These are phyloP conservation scores for Hamiltosporidium tvaerminnensis DNA, from an alignment of 371 early-diverging fungal genomes.

Conservation along the genomic window DNA sequence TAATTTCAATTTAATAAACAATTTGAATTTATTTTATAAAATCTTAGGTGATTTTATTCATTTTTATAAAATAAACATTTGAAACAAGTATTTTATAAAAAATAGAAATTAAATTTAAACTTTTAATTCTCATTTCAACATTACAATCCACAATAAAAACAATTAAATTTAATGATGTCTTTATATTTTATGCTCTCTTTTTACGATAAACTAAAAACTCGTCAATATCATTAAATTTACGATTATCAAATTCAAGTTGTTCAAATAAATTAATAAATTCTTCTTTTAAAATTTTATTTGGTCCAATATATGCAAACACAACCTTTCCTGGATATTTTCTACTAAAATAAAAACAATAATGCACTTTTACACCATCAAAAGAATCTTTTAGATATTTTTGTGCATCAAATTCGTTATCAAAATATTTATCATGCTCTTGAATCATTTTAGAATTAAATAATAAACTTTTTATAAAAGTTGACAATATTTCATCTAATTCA, in stretches of 20 bases:
- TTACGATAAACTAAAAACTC: slow-evolving; percentile 32
- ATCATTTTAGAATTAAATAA: slow-evolving; percentile 15
- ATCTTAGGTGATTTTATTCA: no score
- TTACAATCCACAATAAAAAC: no score
- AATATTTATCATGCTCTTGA: slow-evolving; percentile 22
- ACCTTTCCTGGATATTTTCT: slow-evolving; percentile 28
- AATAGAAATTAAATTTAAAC: no score
- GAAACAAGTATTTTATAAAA: no score
- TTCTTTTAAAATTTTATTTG: slow-evolving; percentile 4
- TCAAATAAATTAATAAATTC: slow-evolving; percentile 22
- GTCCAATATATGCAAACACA: slow-evolving; percentile 12
- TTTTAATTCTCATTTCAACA: no score
- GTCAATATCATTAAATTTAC: slow-evolving; percentile 17
- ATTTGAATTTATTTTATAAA: no score
- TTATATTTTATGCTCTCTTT: background rate
- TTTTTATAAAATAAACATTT: no score
- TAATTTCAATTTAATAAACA: no score
- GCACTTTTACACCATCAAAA: slow-evolving; percentile 2
- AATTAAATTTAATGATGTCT: no score
- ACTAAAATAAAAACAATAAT: slow-evolving; percentile 25
- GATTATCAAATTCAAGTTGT: slow-evolving; percentile 19
- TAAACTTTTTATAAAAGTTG: slow-evolving; percentile 5
- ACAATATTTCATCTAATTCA: slow-evolving; percentile 25
- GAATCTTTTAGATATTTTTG: slow-evolving; percentile 3
- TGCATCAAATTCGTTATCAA: slow-evolving; percentile 6